These are phyloP conservation scores for Trichoderma koningii DNA, from an alignment of 2,329 filamentous ascomycete species.

Conservation along the genomic window DNA sequence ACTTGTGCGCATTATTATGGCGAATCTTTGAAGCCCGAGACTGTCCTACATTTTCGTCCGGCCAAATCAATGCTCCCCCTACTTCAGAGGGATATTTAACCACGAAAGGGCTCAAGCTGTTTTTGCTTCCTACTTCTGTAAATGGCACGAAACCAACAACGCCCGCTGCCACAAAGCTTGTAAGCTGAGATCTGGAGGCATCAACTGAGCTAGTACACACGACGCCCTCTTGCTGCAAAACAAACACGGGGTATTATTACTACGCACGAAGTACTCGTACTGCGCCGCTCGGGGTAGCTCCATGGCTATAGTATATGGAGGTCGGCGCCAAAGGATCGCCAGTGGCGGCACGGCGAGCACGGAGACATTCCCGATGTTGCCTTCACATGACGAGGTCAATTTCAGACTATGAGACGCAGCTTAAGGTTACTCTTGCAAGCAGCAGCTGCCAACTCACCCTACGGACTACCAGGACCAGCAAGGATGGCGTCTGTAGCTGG, in stretches of 20 bases:
- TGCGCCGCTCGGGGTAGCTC: neutral
- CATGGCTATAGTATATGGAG: neutral
- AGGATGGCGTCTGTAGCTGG: neutral
- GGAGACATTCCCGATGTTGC: neutral
- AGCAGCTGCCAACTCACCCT: neutral
- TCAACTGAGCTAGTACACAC: neutral
- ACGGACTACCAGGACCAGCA: neutral
- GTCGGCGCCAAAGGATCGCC: neutral
- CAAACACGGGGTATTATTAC: neutral
- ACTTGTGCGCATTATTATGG: neutral
- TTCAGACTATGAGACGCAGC: neutral
- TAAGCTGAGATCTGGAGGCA: neutral
- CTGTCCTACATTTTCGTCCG: neutral
- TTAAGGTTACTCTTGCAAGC: slow-evolving; percentile 3
- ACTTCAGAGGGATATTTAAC: neutral
- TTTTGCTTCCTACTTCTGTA: neutral
- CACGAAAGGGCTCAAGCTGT: neutral
- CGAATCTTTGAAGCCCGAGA: neutral
- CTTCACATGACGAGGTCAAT: neutral
- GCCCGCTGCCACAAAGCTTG: neutral
- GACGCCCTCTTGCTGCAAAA: slow-evolving; percentile 5
- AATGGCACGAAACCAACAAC: neutral
- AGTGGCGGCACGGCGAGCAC: neutral
- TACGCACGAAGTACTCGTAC: neutral
- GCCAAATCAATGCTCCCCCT: neutral